Base-by-base conservation (phyloP, 192 early-diverging fungal species). In the Oehlia diaphana region DNA sequence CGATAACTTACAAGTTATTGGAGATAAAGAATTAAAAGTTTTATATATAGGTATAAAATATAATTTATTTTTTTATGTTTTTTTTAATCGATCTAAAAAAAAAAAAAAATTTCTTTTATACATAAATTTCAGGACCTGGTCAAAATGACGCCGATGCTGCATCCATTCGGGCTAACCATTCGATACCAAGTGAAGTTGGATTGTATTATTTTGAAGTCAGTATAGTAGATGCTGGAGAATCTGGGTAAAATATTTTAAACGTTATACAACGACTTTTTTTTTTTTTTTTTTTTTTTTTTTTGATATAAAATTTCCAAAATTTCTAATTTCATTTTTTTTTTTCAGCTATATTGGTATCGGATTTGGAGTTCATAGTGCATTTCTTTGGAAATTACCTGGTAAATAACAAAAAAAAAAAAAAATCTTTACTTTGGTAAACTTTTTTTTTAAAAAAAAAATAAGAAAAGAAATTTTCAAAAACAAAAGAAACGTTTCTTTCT, bases 131-230 rank as follows among this genome's bases (percentile, higher is more conserved):
- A 58, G 92, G 91, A 3, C 84, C 82, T 14, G 92, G 95, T 4
- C 76, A 84, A 63, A 74, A 64, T 9, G 95, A 97, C 73, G 61
- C 74, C 5, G 92, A 96, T 80, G 94, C 95, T n/a, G 94, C 90
- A 14, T 85, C 93, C 61, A 86, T 97, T 8, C 82, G 93, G 63
- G 71, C 90, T 28, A 93, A 96, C 85, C 71, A 83, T 64, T 87
- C 93, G 42, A 94, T 97, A 35, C 94, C 93, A 19, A 76, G 86
- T 14, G 89, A 92, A 69, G 87, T 88, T 67, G 95, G 94, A 8
- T 82, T 96, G 13, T 98, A 90, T 80, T 98, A 98, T 84, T 98
- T 86, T 82, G 96, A 98, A 83, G 87, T 94, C 4, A 67, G 82
- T 8, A 85, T 98, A 71, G 82, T 93, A 28, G 89, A 86, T 81